These are phyloP conservation scores for Chlamydomonas reinhardtii DNA, from an alignment of 163 green algal species.

Conservation along the genomic window DNA sequence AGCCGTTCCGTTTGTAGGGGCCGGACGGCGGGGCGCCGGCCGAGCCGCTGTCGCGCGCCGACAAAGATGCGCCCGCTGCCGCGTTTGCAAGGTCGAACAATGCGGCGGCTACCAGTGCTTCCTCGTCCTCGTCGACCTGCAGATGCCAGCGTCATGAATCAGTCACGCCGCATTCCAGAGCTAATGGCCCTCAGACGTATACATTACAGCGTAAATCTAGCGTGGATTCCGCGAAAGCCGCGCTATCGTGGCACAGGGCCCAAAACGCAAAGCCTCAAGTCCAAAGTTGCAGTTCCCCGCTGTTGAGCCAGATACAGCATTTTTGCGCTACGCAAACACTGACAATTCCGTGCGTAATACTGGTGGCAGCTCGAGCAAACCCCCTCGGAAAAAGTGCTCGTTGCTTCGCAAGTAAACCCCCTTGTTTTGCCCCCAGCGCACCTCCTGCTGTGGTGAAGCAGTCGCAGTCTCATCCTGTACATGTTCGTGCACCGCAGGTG, in stretches of 20 bases:
- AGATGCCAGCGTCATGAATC: background rate
- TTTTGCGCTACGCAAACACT: no score
- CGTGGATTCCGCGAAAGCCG: background rate
- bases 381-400: background rate
- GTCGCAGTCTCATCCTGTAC: background rate
- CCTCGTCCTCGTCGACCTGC: conserved; percentile 21
- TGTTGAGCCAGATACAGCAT: no score
- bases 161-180: no score
- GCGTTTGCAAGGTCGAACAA: conserved; percentile 33
- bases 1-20: conserved; percentile 17
- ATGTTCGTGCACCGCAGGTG: background rate
- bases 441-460: no score
- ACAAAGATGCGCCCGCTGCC: background rate
- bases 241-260: no score
- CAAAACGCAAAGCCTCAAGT: no score
- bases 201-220: background rate
- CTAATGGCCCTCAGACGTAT: no score
- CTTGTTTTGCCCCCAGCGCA: background rate
- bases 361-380: no score
- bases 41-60: background rate
- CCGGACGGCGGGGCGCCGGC: background rate
- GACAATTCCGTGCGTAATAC: no score
- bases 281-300: background rate
- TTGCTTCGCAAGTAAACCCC: background rate
- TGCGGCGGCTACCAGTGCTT: conserved; percentile 24